Evolutionary conservation across 345 rosid genomes (phyloP).

Genomic region (Boechera retrofracta): DNA sequence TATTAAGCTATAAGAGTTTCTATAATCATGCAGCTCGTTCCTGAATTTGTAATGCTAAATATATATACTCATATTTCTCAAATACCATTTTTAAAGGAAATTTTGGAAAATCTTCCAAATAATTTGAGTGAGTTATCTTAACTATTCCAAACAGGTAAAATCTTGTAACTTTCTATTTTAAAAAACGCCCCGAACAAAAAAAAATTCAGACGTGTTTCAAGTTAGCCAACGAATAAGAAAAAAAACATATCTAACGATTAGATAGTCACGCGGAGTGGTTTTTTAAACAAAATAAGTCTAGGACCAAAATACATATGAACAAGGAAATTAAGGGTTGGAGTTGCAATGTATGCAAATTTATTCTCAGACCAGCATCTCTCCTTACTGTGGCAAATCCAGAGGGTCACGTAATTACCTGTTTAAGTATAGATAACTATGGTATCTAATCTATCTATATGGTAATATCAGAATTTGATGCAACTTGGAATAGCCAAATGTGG

Average conservation of each 20-base stretch:
- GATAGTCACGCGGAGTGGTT: neutral
- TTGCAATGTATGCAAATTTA: neutral
- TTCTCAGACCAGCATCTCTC: constrained; percentile 14
- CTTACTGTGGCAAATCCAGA: constrained; percentile 12
- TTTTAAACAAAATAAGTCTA: neutral
- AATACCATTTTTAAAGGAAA: neutral
- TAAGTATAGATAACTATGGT: constrained; percentile 16
- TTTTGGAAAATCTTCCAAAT: neutral
- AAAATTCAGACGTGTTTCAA: neutral
- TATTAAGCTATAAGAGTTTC: constrained; percentile 1
- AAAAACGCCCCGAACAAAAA: neutral
- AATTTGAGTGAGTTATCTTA: neutral
- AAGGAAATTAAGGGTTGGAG: neutral
- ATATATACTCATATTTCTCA: neutral
- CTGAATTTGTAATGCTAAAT: neutral
- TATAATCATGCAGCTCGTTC: neutral
- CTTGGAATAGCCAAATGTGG: constrained; percentile 5
- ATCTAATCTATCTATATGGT: constrained; percentile 13
- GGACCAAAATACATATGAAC: neutral
- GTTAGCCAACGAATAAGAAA: neutral
- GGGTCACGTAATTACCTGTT: constrained; percentile 22
- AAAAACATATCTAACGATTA: neutral
- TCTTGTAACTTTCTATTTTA: neutral
- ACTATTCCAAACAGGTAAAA: neutral
- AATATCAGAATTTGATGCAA: constrained; percentile 17